Evolutionary conservation across 108 stramenopile genomes (phyloP).

Genomic region (Cyclotella baltica): DNA sequence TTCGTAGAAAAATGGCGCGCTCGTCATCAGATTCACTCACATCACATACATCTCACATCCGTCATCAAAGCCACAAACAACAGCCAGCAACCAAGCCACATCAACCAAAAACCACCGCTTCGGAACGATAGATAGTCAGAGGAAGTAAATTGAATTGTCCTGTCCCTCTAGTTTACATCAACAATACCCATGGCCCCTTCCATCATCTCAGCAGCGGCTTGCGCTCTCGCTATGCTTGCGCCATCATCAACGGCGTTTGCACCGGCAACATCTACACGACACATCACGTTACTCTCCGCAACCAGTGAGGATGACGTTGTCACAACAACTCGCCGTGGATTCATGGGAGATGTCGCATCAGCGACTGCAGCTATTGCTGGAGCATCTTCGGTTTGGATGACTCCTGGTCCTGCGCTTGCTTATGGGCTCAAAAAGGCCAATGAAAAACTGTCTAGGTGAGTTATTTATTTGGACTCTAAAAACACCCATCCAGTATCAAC

Average conservation of each 20-base stretch:
- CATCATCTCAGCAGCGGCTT: background rate
- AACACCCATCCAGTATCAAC: no score
- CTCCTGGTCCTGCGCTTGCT: conserved; percentile 71
- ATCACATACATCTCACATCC: background rate
- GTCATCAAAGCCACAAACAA: background rate
- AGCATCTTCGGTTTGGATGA: conserved; percentile 50
- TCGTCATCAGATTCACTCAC: background rate
- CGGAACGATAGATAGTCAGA: background rate
- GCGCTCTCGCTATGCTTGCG: conserved; percentile 1
- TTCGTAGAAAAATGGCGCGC: background rate
- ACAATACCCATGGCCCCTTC: conserved; percentile 14
- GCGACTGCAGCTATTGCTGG: conserved; percentile 57
- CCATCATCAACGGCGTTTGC: background rate
- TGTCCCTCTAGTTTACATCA: background rate
- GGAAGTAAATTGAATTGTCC: background rate
- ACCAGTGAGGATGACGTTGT: conserved; percentile 12
- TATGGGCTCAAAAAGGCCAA: conserved; percentile 80
- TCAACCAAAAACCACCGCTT: no score
- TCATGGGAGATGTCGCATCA: conserved; percentile 64
- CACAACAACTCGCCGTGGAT: conserved; percentile 63
- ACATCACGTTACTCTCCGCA: conserved; percentile 22
- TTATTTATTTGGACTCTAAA: no score
- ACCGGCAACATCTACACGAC: background rate
- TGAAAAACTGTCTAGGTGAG: conserved; percentile 65
- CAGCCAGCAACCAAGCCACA: background rate